A percentile compares a stretch with the other conserved stretches of the same genome.
Evolutionary conservation across 768 basidiomycete species (phyloP).

Genomic region (Boletus edulis): DNA sequence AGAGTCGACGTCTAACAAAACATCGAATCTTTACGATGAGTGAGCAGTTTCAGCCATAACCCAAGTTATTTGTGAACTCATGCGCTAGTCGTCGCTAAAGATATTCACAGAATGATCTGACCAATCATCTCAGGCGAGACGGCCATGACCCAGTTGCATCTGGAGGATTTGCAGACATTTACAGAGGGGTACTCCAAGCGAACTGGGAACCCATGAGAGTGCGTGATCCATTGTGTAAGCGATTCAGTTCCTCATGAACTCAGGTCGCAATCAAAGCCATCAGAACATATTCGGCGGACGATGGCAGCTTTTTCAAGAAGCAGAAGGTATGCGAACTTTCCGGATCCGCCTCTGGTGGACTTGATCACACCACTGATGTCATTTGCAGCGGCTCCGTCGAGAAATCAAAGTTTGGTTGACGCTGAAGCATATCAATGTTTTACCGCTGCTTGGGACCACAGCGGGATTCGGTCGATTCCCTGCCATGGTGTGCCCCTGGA

Average conservation of each 20-base stretch:
- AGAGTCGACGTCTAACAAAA: not conserved
- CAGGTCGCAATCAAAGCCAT: slow-evolving; percentile 19
- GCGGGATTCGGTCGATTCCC: slow-evolving; percentile 26
- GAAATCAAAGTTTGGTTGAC: slow-evolving; percentile 29
- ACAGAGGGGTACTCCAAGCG: slow-evolving; percentile 11
- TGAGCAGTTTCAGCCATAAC: slow-evolving; percentile 5
- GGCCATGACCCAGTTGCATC: slow-evolving; percentile 11
- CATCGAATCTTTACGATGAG: not conserved
- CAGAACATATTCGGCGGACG: slow-evolving; percentile 12
- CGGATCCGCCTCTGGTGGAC: not conserved
- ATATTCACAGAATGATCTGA: slow-evolving; percentile 6
- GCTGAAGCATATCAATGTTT: slow-evolving; percentile 24
- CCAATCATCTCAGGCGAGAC: slow-evolving; percentile 5
- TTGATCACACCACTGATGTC: not conserved
- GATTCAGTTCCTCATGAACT: not conserved
- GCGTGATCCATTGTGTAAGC: not conserved
- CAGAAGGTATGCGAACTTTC: not conserved
- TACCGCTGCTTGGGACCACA: slow-evolving; percentile 15
- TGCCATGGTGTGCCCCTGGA: slow-evolving; percentile 32
- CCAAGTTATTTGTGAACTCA: not conserved
- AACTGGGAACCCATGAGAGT: slow-evolving; percentile 2
- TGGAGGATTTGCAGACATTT: slow-evolving; percentile 18
- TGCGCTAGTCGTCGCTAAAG: not conserved
- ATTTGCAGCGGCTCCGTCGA: slow-evolving; percentile 24
- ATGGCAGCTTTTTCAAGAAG: slow-evolving; percentile 9